phyloP scores from a whole-genome alignment of 2,329 filamentous ascomycete genomes.

The Cladosporium sp. region DNA sequence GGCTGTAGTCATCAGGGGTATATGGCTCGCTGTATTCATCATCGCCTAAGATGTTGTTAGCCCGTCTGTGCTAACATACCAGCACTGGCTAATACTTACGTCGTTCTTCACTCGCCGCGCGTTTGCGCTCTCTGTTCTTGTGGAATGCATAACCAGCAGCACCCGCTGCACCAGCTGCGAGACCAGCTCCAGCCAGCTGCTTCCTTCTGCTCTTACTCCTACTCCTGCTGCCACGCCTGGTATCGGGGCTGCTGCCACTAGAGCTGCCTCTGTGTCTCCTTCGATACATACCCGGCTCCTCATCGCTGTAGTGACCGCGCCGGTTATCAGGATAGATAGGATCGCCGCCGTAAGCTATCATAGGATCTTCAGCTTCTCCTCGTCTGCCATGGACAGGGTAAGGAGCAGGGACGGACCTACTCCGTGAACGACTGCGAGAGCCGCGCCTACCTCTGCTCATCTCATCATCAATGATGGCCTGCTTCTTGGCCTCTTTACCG shows the following conservation, averaged over 20 bases:
- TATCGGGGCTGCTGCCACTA: constrained; percentile 36
- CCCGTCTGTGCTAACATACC: not conserved
- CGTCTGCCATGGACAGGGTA: constrained; percentile 37
- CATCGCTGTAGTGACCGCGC: constrained; percentile 34
- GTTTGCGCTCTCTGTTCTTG: constrained; percentile 53
- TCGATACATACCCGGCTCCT: constrained; percentile 38
- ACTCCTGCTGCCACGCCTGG: constrained; percentile 31
- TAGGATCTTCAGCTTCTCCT: constrained; percentile 41
- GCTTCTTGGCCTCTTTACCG: constrained; percentile 51
- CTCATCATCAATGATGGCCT: constrained; percentile 35
- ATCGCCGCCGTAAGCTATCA: constrained; percentile 62
- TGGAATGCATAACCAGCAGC: constrained; percentile 55
- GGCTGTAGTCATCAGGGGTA: constrained; percentile 23
- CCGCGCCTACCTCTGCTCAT: constrained; percentile 24
- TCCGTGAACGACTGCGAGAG: constrained; percentile 35
- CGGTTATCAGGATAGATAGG: constrained; percentile 55
- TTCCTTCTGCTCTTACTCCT: constrained; percentile 37
- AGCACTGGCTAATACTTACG: not conserved
- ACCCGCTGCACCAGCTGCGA: constrained; percentile 54
- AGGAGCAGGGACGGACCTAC: constrained; percentile 38
- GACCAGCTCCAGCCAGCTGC: constrained; percentile 38
- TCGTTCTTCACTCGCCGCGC: constrained; percentile 28
- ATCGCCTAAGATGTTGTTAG: constrained; percentile 15
- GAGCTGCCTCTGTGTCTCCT: constrained; percentile 42
- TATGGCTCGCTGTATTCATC: constrained; percentile 23